These are phyloP conservation scores for Talaromyces sp. DNA, from an alignment of 2,329 filamentous ascomycete genomes.

Conservation along the genomic window DNA sequence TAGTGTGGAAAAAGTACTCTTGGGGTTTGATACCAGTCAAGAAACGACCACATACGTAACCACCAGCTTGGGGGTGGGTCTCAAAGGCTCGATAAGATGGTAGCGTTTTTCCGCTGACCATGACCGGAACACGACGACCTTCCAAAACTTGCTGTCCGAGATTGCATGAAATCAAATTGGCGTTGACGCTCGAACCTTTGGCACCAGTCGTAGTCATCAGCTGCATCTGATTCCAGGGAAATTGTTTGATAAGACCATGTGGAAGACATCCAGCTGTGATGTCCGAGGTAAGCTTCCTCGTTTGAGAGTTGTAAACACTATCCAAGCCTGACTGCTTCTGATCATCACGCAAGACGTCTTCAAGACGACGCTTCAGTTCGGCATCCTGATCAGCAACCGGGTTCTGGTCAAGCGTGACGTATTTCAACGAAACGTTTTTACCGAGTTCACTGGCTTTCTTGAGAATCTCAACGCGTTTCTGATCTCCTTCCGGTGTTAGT, in stretches of 20 bases:
- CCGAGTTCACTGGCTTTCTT: conserved; percentile 66
- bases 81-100: conserved; percentile 94
- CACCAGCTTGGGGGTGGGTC: conserved; percentile 81
- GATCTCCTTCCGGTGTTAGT: conserved; percentile 76
- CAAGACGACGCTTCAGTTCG: conserved; percentile 72
- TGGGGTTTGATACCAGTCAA: conserved; percentile 96
- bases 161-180: conserved; percentile 96
- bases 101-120: conserved; percentile 95
- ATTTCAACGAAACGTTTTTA: conserved; percentile 75
- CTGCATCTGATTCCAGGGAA: conserved; percentile 98
- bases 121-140: conserved; percentile 87
- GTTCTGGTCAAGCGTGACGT: conserved; percentile 74
- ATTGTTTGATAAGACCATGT: conserved; percentile 77
- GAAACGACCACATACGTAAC: conserved; percentile 93
- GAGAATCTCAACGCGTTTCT: conserved; percentile 65
- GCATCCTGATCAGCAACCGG: conserved; percentile 62
- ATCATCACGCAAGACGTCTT: conserved; percentile 88
- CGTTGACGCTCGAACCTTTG: conserved; percentile 89
- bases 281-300: conserved; percentile 67
- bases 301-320: conserved; percentile 72
- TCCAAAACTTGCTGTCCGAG: conserved; percentile 95
- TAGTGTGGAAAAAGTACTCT: conserved; percentile 99
- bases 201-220: conserved; percentile 96
- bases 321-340: conserved; percentile 89
- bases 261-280: conserved; percentile 81